Base-by-base conservation (phyloP, 2,329 filamentous ascomycete genomes). In the Tolypocladium cylindrosporum region DNA sequence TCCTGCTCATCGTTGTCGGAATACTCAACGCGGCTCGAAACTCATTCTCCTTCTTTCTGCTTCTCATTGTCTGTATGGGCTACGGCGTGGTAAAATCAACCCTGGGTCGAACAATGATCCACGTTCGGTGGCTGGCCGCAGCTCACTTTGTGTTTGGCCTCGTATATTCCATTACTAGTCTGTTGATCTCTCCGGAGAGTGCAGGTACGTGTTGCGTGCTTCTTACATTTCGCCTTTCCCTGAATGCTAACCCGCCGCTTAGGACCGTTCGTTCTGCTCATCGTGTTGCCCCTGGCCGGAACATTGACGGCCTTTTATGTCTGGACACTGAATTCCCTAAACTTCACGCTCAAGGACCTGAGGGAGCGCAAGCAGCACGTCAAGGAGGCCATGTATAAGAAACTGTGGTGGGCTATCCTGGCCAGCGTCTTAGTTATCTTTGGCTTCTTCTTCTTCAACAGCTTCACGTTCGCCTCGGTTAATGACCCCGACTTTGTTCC, bases 41-140 rank as follows among this genome's bases (percentile, higher is more conserved):
- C 74, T 97, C 93, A 0, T 97, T 99, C 72, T 97, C 93, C 0
- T 99, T 99, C 79, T 99, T 99, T 79, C 79, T 99, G 55, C 82
- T 99, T 10, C 85, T 99, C 56, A 97, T 99, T 64, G 94, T 99
- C 39, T 99, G 94, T 73, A 99, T 99, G 94, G 94, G 94, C 39
- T 99, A 99, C 67, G 94, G 94, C 65, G 95, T 99, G 31, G 95
- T 99, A 64, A 97, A 97, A 75, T 89, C 88, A 2, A 91, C 88
- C 2, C 82, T 99, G 5, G 94, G 94, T 59, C 89, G 88, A 67
- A 92, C 91, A 14, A 99, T 99, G 94, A 85, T 93, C 63, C 93
- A 90, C 67, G 92, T 97, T 50, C 90, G 94, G 60, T 89, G 89
- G 76, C 83, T 99, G 21, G 94, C 94, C 19, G 87, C 92, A 61